Percentiles rank a stretch among this genome's conserved stretches.
Evolutionary conservation across 345 rosid genomes (phyloP).

Genomic region (Salix exigua): DNA sequence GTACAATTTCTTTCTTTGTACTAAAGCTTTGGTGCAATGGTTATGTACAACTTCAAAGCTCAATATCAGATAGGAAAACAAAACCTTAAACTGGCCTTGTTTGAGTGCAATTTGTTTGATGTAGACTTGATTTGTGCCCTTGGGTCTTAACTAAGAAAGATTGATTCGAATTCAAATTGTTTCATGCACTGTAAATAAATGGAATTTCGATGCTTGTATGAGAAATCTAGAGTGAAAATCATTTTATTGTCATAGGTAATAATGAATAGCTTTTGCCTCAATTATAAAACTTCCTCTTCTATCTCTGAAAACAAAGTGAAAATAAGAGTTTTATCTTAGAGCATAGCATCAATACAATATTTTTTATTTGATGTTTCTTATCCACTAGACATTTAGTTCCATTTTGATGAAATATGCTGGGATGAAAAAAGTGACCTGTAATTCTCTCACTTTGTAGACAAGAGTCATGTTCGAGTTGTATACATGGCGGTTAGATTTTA

Average conservation of each 20-base stretch:
- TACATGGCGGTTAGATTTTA: neutral
- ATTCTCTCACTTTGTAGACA: neutral
- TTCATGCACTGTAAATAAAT: neutral
- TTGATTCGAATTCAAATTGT: neutral
- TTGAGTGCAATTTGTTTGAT: neutral
- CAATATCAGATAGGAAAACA: neutral
- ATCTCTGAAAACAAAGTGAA: neutral
- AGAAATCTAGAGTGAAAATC: neutral
- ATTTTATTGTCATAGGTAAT: neutral
- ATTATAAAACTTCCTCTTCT: neutral
- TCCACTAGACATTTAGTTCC: neutral
- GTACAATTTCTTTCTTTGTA: neutral
- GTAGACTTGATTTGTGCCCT: neutral
- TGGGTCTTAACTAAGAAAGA: neutral
- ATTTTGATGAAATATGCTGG: neutral
- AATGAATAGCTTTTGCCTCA: neutral
- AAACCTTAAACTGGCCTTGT: neutral
- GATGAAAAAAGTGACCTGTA: neutral
- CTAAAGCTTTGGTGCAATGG: neutral
- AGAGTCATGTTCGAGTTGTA: neutral
- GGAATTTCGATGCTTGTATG: neutral
- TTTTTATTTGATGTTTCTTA: neutral
- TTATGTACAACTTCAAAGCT: too few relatives aligned
- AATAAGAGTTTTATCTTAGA: neutral
- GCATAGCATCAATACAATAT: neutral